These are phyloP conservation scores for Fusarium guadeloupense DNA, from an alignment of 2,329 filamentous ascomycete species.

Conservation along the genomic window DNA sequence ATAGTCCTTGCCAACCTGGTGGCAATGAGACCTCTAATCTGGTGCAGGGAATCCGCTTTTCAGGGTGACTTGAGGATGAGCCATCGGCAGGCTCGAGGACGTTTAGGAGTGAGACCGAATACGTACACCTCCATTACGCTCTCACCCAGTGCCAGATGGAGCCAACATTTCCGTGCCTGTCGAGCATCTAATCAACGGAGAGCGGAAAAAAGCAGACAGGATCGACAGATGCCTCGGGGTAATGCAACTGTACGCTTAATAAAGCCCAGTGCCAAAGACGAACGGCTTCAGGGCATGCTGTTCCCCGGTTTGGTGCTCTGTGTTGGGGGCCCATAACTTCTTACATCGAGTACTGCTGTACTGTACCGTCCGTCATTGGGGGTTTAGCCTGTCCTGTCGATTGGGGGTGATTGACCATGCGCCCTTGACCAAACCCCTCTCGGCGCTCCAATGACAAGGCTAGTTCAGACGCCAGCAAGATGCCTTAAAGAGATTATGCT, in stretches of 20 bases:
- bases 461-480: conserved; percentile 31
- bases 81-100: neutral
- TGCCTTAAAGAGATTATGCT: conserved; percentile 19
- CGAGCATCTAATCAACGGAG: conserved; percentile 22
- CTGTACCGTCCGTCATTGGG: conserved; percentile 23
- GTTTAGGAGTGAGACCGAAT: conserved; percentile 12
- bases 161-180: conserved; percentile 15
- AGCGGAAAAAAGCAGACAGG: conserved; percentile 23
- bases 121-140: conserved; percentile 14
- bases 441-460: conserved; percentile 38
- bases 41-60: conserved; percentile 29
- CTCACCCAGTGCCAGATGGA: conserved; percentile 28
- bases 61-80: conserved; percentile 11
- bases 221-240: conserved; percentile 35
- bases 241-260: conserved; percentile 30
- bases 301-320: conserved; percentile 40
- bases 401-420: conserved; percentile 33
- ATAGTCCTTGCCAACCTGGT: conserved; percentile 28
- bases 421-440: conserved; percentile 14
- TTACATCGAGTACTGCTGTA: neutral
- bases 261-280: conserved; percentile 5
- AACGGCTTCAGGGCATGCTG: conserved; percentile 33
- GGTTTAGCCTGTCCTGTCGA: conserved; percentile 21
- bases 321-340: conserved; percentile 29
- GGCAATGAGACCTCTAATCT: conserved; percentile 33